These are phyloP conservation scores for Chrysoporthe cubensis DNA, from an alignment of 2,329 filamentous ascomycete species.

Conservation along the genomic window DNA sequence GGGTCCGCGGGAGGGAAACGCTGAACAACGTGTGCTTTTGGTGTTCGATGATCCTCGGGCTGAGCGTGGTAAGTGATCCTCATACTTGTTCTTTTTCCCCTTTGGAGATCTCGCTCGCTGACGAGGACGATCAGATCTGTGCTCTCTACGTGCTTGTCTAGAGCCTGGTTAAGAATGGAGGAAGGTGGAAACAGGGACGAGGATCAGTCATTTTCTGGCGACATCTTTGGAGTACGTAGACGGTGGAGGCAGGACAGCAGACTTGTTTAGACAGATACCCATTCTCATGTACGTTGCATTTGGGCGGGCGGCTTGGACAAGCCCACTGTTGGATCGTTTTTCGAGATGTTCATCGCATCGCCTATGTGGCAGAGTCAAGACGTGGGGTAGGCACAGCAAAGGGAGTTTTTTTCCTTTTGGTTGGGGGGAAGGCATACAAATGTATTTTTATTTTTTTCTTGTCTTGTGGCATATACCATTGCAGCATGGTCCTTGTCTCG, in stretches of 20 bases:
- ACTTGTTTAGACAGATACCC: constrained; percentile 3
- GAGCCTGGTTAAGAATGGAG: not conserved
- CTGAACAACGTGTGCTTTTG: constrained; percentile 91
- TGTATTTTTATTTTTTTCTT: not conserved
- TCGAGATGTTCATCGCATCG: not conserved
- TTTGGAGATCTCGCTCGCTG: constrained; percentile 23
- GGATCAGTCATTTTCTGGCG: not conserved
- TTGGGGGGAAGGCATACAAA: no score
- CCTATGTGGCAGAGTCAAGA: not conserved
- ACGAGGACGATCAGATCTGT: constrained; percentile 48
- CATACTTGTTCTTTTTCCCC: constrained; percentile 19
- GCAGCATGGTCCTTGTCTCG: not conserved
- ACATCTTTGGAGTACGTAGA: not conserved
- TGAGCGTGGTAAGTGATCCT: constrained; percentile 69
- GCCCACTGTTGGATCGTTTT: not conserved
- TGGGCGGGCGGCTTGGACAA: not conserved
- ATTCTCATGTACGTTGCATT: constrained; percentile 7
- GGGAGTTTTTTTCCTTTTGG: not conserved
- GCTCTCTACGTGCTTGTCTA: constrained; percentile 55
- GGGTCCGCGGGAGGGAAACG: constrained; percentile 73
- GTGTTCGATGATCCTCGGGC: constrained; percentile 86
- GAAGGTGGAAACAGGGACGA: not conserved
- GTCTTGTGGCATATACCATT: not conserved
- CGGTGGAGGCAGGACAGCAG: not conserved
- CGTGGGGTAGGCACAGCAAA: not conserved